A percentile compares a stretch with the other conserved stretches of the same genome.
Conservation (phyloP, 345 rosid genomes). For the Balakata baccata region DNA sequence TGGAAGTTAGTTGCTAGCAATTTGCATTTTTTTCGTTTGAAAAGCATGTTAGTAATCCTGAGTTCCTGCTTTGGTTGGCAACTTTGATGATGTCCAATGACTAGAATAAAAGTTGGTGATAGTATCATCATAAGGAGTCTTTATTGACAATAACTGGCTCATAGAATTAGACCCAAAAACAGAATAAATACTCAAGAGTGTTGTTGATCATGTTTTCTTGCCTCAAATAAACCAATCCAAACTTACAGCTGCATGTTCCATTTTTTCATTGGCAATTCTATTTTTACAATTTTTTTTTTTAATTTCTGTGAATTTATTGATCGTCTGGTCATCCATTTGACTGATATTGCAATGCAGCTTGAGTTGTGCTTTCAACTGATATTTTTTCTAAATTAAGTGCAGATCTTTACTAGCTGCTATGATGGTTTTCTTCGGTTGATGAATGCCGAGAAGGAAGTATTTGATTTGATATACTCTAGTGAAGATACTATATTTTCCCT, state of each 20-base stretch:
- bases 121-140: not conserved
- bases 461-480: conserved; percentile 51
- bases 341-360: not conserved
- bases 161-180: not conserved
- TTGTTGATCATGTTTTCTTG: not conserved
- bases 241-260: not conserved
- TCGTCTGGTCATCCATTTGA: not conserved
- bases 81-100: not conserved
- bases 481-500: conserved; percentile 57
- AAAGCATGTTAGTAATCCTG: not conserved
- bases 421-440: conserved; percentile 66
- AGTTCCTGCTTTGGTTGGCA: not conserved
- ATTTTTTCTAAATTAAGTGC: conserved; percentile 20
- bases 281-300: not conserved
- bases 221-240: not conserved
- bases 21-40: not conserved
- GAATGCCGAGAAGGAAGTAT: conserved; percentile 75
- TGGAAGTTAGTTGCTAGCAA: not conserved
- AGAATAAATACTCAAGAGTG: not conserved
- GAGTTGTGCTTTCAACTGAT: not conserved
- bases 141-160: not conserved
- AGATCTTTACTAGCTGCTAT: conserved; percentile 68
- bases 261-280: not conserved
- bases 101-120: not conserved
- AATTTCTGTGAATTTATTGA: not conserved